Conservation (phyloP, 257 asterid genomes). For the Cordia subcordata region DNA sequence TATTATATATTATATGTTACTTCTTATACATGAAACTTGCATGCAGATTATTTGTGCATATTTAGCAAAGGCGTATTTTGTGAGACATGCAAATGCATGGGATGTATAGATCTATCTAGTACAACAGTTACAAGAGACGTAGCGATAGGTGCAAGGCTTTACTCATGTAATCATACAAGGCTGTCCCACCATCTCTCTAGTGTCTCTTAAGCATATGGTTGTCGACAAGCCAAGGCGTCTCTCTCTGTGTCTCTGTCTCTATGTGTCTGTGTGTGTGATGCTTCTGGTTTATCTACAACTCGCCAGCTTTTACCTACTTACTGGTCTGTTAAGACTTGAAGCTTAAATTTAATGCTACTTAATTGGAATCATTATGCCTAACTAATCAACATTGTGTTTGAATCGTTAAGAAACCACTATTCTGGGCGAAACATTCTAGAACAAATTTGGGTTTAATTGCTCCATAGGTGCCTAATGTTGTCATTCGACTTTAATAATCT, state of each 20-base stretch:
- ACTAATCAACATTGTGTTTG: not conserved
- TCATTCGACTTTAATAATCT: no score
- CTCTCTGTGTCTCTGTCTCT: no score
- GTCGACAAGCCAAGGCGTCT: constrained; percentile 21
- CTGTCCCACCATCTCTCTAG: constrained; percentile 7
- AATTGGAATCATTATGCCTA: not conserved
- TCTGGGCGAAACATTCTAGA: no score
- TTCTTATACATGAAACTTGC: no score
- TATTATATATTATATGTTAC: no score
- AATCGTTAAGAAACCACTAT: not conserved
- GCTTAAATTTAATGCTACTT: not conserved
- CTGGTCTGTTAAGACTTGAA: constrained; percentile 8
- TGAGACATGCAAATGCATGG: not conserved
- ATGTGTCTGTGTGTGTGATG: no score
- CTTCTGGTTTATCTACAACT: constrained; percentile 1
- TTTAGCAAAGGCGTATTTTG: no score
- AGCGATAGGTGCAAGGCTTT: constrained; percentile 40
- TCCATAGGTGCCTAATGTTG: no score
- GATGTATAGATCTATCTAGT: no score
- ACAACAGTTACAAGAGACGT: constrained; percentile 16
- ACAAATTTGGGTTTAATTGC: no score
- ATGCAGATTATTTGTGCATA: no score
- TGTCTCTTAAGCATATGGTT: constrained; percentile 4
- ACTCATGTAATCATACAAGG: constrained; percentile 22
- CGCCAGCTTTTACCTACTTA: not conserved